phyloP scores from a whole-genome alignment of 2,329 filamentous ascomycete genomes.

The Colletotrichum costaricense region DNA sequence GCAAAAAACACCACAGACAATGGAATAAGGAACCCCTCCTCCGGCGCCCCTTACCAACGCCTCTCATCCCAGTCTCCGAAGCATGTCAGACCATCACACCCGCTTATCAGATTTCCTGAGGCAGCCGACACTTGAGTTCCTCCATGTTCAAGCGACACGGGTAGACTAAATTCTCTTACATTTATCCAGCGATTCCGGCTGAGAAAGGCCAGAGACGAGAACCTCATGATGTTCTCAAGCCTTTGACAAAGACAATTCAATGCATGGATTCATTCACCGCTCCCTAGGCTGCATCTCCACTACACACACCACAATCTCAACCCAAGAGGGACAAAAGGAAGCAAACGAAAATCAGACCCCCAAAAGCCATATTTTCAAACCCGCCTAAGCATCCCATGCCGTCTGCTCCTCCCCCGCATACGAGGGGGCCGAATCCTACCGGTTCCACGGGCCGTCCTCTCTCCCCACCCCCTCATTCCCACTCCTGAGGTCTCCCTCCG shows the following conservation, averaged over 20 bases:
- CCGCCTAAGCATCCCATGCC: not conserved
- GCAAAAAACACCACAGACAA: not conserved
- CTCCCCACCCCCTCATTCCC: not conserved
- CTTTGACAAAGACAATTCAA: too few species aligned
- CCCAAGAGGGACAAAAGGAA: not conserved
- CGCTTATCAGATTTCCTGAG: too few species aligned
- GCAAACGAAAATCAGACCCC: not conserved
- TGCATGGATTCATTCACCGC: not conserved
- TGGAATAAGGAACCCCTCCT: not conserved
- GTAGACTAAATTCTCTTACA: too few species aligned
- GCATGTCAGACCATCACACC: too few species aligned
- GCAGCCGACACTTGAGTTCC: too few species aligned
- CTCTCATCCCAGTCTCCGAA: not conserved
- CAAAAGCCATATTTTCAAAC: not conserved
- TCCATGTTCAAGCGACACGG: too few species aligned
- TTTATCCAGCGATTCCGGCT: too few species aligned
- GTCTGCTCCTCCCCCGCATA: too few species aligned
- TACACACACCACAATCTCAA: not conserved
- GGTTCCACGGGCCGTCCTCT: conserved; percentile 12
- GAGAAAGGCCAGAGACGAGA: too few species aligned
- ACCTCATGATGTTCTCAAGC: too few species aligned
- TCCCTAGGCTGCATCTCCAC: not conserved
- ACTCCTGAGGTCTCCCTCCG: not conserved
- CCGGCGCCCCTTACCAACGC: not conserved
- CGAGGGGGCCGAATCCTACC: not conserved